Conservation (phyloP, 495 filamentous ascomycete species). For the Astrothelium macrocarpum region DNA sequence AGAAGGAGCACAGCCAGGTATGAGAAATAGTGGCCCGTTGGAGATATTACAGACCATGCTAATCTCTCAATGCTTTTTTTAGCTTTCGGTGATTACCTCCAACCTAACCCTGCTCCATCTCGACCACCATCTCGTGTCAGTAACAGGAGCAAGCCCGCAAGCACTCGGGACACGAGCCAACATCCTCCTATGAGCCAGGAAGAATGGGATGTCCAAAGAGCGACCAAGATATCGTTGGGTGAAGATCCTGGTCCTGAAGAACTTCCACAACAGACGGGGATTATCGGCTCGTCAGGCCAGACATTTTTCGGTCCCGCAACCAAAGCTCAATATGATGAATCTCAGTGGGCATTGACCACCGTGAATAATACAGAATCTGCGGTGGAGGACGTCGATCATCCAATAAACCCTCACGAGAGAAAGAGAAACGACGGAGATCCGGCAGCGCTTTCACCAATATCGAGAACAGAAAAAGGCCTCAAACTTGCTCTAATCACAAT, state of each 20-base stretch:
- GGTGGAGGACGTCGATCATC: constrained; percentile 6
- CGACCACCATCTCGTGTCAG: not conserved
- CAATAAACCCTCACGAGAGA: constrained; percentile 16
- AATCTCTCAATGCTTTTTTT: not conserved
- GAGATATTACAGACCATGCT: not conserved
- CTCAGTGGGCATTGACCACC: constrained; percentile 14
- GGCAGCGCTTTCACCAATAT: not conserved
- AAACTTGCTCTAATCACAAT: constrained; percentile 22
- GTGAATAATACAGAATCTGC: constrained; percentile 14
- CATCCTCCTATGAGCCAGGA: constrained; percentile 12
- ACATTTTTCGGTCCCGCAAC: constrained; percentile 18
- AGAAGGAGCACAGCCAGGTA: constrained; percentile 2
- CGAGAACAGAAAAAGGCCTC: constrained; percentile 4
- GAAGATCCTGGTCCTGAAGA: not conserved
- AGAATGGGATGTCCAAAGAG: constrained; percentile 13
- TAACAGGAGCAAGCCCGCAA: not conserved
- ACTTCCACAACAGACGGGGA: constrained; percentile 12
- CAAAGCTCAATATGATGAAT: constrained; percentile 14
- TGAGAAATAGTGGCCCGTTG: not conserved
- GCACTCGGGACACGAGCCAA: not conserved
- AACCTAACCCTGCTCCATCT: not conserved
- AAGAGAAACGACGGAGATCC: constrained; percentile 15
- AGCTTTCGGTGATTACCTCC: not conserved
- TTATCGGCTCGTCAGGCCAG: not conserved
- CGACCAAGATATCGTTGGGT: constrained; percentile 6